Conservation (phyloP, 768 basidiomycete genomes). For the Lactarius sp. region DNA sequence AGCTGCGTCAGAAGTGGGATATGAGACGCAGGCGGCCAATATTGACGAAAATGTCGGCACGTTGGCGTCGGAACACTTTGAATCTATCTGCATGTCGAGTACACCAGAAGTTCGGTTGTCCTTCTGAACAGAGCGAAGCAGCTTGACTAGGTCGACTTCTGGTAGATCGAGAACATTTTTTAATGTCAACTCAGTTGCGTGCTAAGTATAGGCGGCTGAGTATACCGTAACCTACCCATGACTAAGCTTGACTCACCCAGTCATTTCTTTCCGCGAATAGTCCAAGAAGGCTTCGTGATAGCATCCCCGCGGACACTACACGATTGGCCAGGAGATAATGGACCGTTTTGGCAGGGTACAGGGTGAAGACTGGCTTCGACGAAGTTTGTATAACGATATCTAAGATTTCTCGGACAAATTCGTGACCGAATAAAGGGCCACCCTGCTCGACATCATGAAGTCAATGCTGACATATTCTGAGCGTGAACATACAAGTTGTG, state of each 20-base stretch:
- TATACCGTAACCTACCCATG: not conserved
- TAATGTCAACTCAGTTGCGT: constrained; percentile 46
- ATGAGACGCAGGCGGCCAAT: constrained; percentile 38
- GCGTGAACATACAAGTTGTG: not conserved
- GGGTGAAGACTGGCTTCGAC: constrained; percentile 28
- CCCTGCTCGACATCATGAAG: not conserved
- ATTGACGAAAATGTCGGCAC: constrained; percentile 36
- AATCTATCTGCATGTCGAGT: constrained; percentile 38
- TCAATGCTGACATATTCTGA: not conserved
- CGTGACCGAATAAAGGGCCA: constrained; percentile 35
- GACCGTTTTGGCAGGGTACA: constrained; percentile 55
- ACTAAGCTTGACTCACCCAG: constrained; percentile 48
- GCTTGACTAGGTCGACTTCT: constrained; percentile 57
- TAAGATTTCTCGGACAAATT: constrained; percentile 58
- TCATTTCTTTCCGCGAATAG: constrained; percentile 52
- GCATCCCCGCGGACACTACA: constrained; percentile 56
- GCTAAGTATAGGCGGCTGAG: constrained; percentile 21
- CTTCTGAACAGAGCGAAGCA: constrained; percentile 42
- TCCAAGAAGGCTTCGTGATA: constrained; percentile 53
- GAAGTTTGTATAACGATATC: constrained; percentile 45
- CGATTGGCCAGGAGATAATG: constrained; percentile 52
- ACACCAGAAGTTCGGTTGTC: constrained; percentile 12
- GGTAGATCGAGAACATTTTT: constrained; percentile 55
- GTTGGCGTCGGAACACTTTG: constrained; percentile 28
- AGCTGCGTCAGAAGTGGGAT: constrained; percentile 37